Evolutionary conservation across 371 early-diverging fungal genomes (phyloP).

Genomic region (Catenaria anguillulae): DNA sequence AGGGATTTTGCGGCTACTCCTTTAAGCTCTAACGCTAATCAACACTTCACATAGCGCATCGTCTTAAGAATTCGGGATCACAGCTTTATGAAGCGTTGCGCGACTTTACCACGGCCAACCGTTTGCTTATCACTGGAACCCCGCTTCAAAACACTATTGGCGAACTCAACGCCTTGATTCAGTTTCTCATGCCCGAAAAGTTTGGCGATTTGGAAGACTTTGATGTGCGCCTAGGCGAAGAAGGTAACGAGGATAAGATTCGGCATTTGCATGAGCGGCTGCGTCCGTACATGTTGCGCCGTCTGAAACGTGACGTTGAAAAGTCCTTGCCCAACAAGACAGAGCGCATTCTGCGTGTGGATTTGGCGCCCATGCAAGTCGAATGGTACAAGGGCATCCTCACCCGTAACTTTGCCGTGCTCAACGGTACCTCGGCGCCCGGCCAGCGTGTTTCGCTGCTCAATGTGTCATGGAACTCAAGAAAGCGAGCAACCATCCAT

Average conservation of each 20-base stretch:
- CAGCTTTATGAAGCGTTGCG: conserved; percentile 46
- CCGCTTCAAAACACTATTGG: conserved; percentile 62
- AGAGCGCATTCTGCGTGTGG: conserved; percentile 87
- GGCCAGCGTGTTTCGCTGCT: conserved; percentile 72
- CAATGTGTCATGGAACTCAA: conserved; percentile 92
- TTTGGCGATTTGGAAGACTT: conserved; percentile 35
- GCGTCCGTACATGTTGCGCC: conserved; percentile 71
- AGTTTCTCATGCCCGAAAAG: conserved; percentile 48
- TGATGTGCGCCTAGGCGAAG: conserved; percentile 15
- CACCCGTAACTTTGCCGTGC: conserved; percentile 78
- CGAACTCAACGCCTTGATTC: conserved; percentile 55
- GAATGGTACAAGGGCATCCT: conserved; percentile 85
- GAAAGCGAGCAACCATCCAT: conserved; percentile 98
- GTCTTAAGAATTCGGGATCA: conserved; percentile 60
- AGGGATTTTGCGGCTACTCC: no score
- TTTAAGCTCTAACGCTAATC: no score
- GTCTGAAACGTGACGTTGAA: conserved; percentile 76
- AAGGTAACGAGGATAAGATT: conserved; percentile 13
- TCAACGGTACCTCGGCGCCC: conserved; percentile 63
- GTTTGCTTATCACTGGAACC: conserved; percentile 61
- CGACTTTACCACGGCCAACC: conserved; percentile 31
- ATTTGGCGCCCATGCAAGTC: conserved; percentile 74
- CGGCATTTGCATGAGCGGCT: conserved; percentile 29
- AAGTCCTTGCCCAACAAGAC: conserved; percentile 77
- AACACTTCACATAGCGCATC: no score